These are phyloP conservation scores for Kregervanrija pseudodelftensis DNA, from an alignment of 805 yeast genomes.

Conservation along the genomic window DNA sequence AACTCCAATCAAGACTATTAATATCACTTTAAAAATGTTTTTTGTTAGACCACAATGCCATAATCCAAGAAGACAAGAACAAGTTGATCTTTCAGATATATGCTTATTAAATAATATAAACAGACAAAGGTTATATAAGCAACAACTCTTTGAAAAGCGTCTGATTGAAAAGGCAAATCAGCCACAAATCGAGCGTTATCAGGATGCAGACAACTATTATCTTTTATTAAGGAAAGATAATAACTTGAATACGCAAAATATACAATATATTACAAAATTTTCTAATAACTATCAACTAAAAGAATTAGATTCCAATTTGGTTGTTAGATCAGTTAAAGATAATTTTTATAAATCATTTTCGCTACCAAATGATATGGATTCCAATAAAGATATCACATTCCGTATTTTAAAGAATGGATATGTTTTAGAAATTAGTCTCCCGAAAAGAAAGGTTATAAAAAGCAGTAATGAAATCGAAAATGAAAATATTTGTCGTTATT, in stretches of 20 bases:
- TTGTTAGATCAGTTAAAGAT: constrained; percentile 18
- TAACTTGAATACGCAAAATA: neutral
- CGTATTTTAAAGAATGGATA: constrained; percentile 16
- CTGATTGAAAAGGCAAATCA: constrained; percentile 5
- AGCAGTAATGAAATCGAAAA: too few species aligned
- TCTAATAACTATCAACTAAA: constrained; percentile 17
- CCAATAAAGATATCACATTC: constrained; percentile 10
- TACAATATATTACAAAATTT: constrained; percentile 10
- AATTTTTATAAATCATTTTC: constrained; percentile 13
- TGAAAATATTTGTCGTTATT: too few species aligned
- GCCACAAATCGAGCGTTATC: constrained; percentile 8
- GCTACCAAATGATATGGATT: constrained; percentile 21
- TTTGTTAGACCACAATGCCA: constrained; percentile 13
- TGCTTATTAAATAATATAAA: constrained; percentile 4
- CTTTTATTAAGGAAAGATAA: constrained; percentile 15
- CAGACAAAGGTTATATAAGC: constrained; percentile 5
- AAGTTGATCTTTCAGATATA: neutral
- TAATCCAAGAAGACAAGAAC: neutral
- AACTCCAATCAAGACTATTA: neutral
- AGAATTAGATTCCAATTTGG: constrained; percentile 11
- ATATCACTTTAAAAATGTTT: constrained; percentile 10
- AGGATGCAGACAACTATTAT: constrained; percentile 19
- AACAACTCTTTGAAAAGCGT: constrained; percentile 6
- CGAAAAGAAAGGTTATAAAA: constrained; percentile 3
- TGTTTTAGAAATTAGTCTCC: constrained; percentile 14